Percentiles rank a stretch among this genome's conserved stretches.
Evolutionary conservation across 768 basidiomycete genomes (phyloP).

Genomic region (Trametes villosa): DNA sequence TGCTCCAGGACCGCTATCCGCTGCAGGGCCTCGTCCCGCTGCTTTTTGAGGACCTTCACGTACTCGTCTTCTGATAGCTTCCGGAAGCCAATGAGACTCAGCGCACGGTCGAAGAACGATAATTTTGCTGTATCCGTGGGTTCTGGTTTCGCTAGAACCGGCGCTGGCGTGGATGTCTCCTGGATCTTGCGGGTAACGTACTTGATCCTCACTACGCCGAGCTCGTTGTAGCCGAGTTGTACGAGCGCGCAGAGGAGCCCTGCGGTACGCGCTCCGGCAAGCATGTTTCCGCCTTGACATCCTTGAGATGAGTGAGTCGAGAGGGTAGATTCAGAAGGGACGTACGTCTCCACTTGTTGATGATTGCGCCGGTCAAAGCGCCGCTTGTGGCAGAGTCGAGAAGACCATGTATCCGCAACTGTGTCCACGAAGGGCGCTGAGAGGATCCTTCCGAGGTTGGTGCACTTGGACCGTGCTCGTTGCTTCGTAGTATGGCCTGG

Average conservation of each 20-base stretch:
- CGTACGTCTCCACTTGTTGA: conserved; percentile 66
- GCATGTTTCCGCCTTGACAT: conserved; percentile 59
- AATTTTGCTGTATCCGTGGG: conserved; percentile 4
- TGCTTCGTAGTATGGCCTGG: conserved; percentile 46
- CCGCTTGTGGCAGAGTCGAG: conserved; percentile 80
- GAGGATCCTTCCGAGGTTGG: conserved; percentile 3
- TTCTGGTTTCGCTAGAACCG: background rate
- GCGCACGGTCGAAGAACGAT: conserved; percentile 45
- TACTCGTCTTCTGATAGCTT: conserved; percentile 77
- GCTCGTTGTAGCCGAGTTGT: conserved; percentile 74
- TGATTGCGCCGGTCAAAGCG: conserved; percentile 62
- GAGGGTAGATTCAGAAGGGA: conserved; percentile 14
- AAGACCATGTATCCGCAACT: conserved; percentile 61
- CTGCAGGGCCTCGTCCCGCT: conserved; percentile 56
- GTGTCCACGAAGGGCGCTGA: conserved; percentile 45
- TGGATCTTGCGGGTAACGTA: conserved; percentile 48
- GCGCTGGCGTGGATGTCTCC: background rate
- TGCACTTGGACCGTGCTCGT: conserved; percentile 47
- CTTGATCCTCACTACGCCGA: conserved; percentile 61
- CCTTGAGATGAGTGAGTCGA: conserved; percentile 6
- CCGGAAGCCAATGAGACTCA: conserved; percentile 53
- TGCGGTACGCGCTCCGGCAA: conserved; percentile 64
- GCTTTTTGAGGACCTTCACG: conserved; percentile 56
- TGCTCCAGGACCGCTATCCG: conserved; percentile 64
- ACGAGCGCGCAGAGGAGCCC: conserved; percentile 60